Percentiles rank a stretch among this genome's conserved stretches.
phyloP scores from a whole-genome alignment of 192 early-diverging fungal genomes.

The Mortierella hygrophila region DNA sequence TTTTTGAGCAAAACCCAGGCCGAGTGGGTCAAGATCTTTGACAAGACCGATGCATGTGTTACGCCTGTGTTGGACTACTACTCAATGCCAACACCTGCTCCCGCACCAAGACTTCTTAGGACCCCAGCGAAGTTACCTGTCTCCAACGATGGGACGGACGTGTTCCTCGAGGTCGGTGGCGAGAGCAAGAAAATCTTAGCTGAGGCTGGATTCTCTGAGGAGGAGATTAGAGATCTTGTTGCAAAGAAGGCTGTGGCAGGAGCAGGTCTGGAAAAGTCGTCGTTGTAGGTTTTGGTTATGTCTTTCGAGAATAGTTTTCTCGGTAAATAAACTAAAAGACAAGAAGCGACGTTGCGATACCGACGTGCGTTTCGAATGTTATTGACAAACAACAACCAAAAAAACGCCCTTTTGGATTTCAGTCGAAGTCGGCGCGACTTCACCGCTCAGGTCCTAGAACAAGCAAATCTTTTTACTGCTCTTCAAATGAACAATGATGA shows the following conservation, averaged over 20 bases:
- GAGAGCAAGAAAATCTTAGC: conserved; percentile 58
- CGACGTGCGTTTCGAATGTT: neutral
- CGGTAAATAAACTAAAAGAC: neutral
- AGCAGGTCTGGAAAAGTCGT: conserved; percentile 39
- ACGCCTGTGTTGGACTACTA: conserved; percentile 70
- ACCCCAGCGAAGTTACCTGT: conserved; percentile 55
- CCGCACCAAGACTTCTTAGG: conserved; percentile 65
- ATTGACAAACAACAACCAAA: neutral
- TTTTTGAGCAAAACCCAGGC: conserved; percentile 71
- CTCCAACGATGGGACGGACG: conserved; percentile 1
- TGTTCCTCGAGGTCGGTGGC: conserved; percentile 59
- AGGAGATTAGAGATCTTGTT: conserved; percentile 54
- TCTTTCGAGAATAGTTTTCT: neutral
- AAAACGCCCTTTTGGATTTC: neutral
- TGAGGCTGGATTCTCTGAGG: conserved; percentile 57
- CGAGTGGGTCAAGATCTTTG: conserved; percentile 73
- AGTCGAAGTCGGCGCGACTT: neutral
- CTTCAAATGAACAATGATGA: neutral
- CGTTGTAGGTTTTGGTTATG: conserved; percentile 16
- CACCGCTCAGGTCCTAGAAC: neutral
- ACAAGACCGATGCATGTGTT: conserved; percentile 73
- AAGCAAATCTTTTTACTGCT: neutral
- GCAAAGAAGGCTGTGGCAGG: conserved; percentile 41
- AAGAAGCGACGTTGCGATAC: neutral
- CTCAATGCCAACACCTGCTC: conserved; percentile 59